Base-by-base conservation (phyloP, 768 basidiomycete species). In the Lactarius pseudohatsudake region DNA sequence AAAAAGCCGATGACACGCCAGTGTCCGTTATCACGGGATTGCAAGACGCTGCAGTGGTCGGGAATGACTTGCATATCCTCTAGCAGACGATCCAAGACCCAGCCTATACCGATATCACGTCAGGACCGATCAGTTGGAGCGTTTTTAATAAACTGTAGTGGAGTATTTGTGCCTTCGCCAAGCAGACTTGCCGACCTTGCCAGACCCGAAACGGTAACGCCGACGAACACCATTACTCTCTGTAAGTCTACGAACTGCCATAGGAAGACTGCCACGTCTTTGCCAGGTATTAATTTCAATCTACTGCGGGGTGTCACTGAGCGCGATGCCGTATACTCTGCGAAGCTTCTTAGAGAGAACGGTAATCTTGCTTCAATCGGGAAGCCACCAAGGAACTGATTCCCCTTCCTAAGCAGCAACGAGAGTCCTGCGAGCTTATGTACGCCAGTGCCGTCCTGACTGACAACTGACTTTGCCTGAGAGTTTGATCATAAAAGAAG, bases 1-100 rank as follows among this genome's bases (percentile, higher is more conserved):
- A 96, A 96, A 61, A 96, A 81, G 53, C 94, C 94, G 66, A 93
- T 81, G 57, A 94, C 92, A 50, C 86, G 82, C 61, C 94, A 3
- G 86, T 86, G 72, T 1, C 8, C 32, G 9, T 34, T 34, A 34
- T 34, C 32, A 34, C 32, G 32, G 32, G 32, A 8, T 64, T 9
- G 28, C 28, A 30, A 18, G 53, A 65, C 79, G 71, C 92, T 75
- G 30, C 30, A 30, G 30, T 30, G 95, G 94, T 66, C 95, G 87
- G 65, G 96, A 93, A 99, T 96, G 62, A 94, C 97, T 76, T 93
- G 91, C 92, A 98, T 97, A 76, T 96, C 93, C 47, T 92, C 93
- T 22, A 92, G 82, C 68, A 98, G 85, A 28, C 95, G 96, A 77
- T 96, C 96, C 70, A 98, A 79, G 87, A 98, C 97, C 93, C 92